Evolutionary conservation across 2,329 filamentous ascomycete genomes (phyloP), one percentile per base, ranked within the genome.

Genomic region (Neofusicoccum sp.): DNA sequence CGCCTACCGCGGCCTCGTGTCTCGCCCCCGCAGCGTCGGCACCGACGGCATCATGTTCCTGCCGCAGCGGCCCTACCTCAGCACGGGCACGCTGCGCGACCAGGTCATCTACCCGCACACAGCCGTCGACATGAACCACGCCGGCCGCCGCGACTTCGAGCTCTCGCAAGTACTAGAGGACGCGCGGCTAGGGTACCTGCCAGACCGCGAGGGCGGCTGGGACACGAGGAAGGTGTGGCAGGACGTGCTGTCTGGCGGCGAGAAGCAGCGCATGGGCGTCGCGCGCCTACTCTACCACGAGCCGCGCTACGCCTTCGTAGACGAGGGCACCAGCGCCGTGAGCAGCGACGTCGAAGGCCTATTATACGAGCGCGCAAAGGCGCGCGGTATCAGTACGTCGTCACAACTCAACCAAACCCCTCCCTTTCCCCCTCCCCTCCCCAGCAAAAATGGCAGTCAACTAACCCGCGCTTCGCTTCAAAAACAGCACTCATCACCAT

Each of bases 201-300:
- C 92, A 1, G 88, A 93, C 54, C 88, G 95, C 14, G 95, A 99
- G 81, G 95, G 95, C 43, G 95, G 95, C 12, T 98, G 93, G 93
- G 92, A 99, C 73, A 95, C 92, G 4, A 86, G 92, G 63, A 98
- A 99, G 78, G 93, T 97, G 74, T 99, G 95, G 95, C 97, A 98
- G 79, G 94, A 98, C 69, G 92, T 99, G 4, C 83, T 99, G n/a
- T 94, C 90, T 67, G 95, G 95, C 43, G 95, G 95, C 11, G 95
- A 99, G 83, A 99, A 99, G 80, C 95, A 99, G 79, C 84, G 95
- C 28, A 92, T 99, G 85, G 92, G 87, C 0, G 92, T 99, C 70
- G 94, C 96, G 3, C 83, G 95, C 48, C 76, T 99, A 56, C 81
- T 98, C 44, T 99, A 99, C 73, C 95, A 99, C 73, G 94, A 98